A percentile compares a stretch with the other conserved stretches of the same genome.
phyloP scores from a whole-genome alignment of 1,139 yeast genomes.

The Geotrichum klebahnii region DNA sequence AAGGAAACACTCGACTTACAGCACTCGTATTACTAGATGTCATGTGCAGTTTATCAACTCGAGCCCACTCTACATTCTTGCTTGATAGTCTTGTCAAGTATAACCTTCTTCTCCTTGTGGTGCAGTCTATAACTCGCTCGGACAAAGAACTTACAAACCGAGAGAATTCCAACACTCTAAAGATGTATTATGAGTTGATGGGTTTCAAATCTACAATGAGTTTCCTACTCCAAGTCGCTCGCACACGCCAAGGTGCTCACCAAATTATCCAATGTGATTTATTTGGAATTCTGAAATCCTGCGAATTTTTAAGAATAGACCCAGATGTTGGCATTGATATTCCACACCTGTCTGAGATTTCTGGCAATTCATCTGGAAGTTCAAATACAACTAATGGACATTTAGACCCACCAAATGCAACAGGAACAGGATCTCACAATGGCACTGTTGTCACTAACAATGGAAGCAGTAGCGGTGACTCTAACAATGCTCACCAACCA shows the following conservation, averaged over 20 bases:
- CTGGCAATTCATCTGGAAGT: slow-evolving; percentile 11
- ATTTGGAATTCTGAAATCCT: slow-evolving; percentile 56
- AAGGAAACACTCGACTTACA: slow-evolving; percentile 72
- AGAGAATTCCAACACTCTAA: slow-evolving; percentile 27
- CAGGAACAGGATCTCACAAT: background rate
- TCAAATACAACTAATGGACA: slow-evolving; percentile 9
- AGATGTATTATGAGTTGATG: slow-evolving; percentile 56
- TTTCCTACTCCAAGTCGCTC: slow-evolving; percentile 68
- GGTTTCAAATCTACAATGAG: slow-evolving; percentile 70
- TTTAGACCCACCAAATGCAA: background rate
- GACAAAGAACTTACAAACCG: slow-evolving; percentile 52
- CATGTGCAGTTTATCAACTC: slow-evolving; percentile 55
- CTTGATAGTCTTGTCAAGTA: slow-evolving; percentile 59
- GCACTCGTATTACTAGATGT: slow-evolving; percentile 71
- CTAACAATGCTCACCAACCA: slow-evolving; percentile 1
- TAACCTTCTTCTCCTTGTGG: slow-evolving; percentile 61
- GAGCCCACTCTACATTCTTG: slow-evolving; percentile 52
- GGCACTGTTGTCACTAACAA: too few species aligned
- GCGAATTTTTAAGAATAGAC: slow-evolving; percentile 60
- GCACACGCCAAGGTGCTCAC: slow-evolving; percentile 70
- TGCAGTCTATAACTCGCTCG: slow-evolving; percentile 54
- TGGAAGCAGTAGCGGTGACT: background rate
- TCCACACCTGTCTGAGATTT: slow-evolving; percentile 18
- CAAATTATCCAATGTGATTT: slow-evolving; percentile 67
- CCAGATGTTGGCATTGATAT: slow-evolving; percentile 72